phyloP scores from a whole-genome alignment of 1,139 yeast genomes.

The Pichia sp. region DNA sequence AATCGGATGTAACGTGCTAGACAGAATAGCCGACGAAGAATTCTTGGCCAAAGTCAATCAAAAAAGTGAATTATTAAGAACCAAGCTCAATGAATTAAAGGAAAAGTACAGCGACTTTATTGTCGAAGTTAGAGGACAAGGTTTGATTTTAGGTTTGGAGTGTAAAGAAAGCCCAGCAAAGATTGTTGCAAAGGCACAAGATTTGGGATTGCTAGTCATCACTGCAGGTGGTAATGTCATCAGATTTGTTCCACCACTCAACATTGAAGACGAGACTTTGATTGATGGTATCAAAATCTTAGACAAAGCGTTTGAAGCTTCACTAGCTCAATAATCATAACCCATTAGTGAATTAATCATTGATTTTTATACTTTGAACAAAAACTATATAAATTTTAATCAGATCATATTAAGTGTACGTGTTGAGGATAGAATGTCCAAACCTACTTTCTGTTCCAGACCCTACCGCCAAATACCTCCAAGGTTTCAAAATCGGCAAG shows the following conservation, averaged over 20 bases:
- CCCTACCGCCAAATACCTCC: conserved; percentile 6
- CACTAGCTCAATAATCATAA: conserved; percentile 21
- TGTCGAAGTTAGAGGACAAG: conserved; percentile 76
- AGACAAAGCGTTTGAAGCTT: conserved; percentile 44
- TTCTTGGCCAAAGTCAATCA: conserved; percentile 56
- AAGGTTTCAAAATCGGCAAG: background rate
- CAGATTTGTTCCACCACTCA: conserved; percentile 88
- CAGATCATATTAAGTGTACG: background rate
- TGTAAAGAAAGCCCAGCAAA: conserved; percentile 62
- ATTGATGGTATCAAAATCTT: conserved; percentile 68
- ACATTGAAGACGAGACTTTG: conserved; percentile 66
- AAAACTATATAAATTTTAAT: background rate
- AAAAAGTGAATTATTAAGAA: conserved; percentile 52
- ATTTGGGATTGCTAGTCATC: conserved; percentile 73
- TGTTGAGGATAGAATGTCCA: background rate
- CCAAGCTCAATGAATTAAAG: conserved; percentile 49
- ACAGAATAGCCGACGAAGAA: conserved; percentile 54
- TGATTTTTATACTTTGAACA: background rate
- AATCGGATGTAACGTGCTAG: conserved; percentile 71
- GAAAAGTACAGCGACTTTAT: conserved; percentile 56
- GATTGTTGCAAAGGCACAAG: conserved; percentile 64
- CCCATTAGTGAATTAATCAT: background rate
- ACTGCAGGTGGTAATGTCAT: conserved; percentile 90
- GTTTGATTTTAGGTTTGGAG: conserved; percentile 80
- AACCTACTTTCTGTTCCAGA: conserved; percentile 7